Evolutionary conservation across 371 early-diverging fungal genomes (phyloP), one percentile per base, ranked within the genome.

Genomic region (Sporodiniella umbellata): DNA sequence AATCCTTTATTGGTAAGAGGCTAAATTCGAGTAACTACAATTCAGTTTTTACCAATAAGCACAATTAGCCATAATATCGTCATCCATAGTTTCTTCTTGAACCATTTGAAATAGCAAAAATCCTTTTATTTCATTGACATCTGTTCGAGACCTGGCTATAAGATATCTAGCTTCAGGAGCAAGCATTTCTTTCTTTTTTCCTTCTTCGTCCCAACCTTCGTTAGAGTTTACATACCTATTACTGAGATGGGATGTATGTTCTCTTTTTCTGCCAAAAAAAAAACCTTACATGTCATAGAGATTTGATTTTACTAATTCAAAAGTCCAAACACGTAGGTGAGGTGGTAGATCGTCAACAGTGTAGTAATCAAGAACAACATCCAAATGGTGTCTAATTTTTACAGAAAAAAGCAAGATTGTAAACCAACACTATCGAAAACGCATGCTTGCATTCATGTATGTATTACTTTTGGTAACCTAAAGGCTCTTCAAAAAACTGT

Each of bases 31-130:
- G 15, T 2, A 33, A 28, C 30, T 7, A 28, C 10, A 7, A 40
- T 11, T 8, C 22, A n/a, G 10, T n/a, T 12, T 19, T n/a, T 10
- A 83, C 78, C 82, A 81, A 44, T 82, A 80, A 4, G 75, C 80
- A 23, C 66, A 80, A 15, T 81, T 70, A 0, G 70, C 79, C 63
- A 72, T 70, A 8, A 68, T 44, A 54, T 82, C 76, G 22, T 79
- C 80, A 40, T 78, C 75, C 78, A 78, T 79, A 1, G 81, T 81
- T 51, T 79, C 81, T 51, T 83, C 84, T 26, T 68, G 64, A 3
- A 76, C 61, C 66, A 84, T 75, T 57, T 81, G 82, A 55, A 84
- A 82, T 33, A 70, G 59, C 10, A 77, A 30, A 24, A 73, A 73
- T 0, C 78, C 78, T 33, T 80, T 62, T 42, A 74, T 54, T 22